These are phyloP conservation scores for Mucor sp. DNA, from an alignment of 371 early-diverging fungal species.

Conservation along the genomic window DNA sequence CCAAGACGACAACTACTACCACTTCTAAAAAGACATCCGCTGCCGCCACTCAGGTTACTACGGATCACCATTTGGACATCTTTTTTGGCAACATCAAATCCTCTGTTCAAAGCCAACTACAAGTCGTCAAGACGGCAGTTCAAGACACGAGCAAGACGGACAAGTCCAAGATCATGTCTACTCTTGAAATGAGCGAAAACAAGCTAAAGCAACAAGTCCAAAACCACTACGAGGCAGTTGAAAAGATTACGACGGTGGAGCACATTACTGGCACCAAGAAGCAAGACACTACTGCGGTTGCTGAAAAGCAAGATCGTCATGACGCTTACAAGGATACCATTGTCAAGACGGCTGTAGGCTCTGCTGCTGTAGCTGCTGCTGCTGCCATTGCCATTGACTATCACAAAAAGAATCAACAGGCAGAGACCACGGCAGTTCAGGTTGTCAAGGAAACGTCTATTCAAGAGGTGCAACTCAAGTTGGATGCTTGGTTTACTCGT, in stretches of 20 bases:
- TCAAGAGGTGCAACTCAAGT: conserved; percentile 18
- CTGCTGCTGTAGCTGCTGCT: conserved; percentile 30
- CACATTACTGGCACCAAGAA: conserved; percentile 16
- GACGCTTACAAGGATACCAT: conserved; percentile 25
- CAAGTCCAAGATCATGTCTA: conserved; percentile 20
- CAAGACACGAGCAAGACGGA: conserved; percentile 20
- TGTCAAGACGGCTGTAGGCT: conserved; percentile 22
- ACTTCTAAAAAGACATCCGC: background rate
- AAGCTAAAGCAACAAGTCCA: conserved; percentile 20
- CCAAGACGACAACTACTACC: background rate
- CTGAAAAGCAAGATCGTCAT: conserved; percentile 13
- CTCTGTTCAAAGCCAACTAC: conserved; percentile 27
- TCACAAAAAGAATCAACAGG: conserved; percentile 25
- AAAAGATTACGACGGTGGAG: conserved; percentile 20
- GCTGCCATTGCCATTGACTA: conserved; percentile 24
- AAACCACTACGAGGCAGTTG: conserved; percentile 21
- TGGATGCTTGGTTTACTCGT: conserved; percentile 23
- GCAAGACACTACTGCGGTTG: background rate
- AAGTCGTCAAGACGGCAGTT: conserved; percentile 25
- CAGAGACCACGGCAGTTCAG: conserved; percentile 18
- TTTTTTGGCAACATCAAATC: conserved; percentile 36
- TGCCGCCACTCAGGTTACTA: conserved; percentile 12
- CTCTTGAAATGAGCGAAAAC: conserved; percentile 15
- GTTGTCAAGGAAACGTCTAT: conserved; percentile 20
- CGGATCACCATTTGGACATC: conserved; percentile 29